Base-by-base conservation (phyloP, 2,329 filamentous ascomycete genomes). In the Coniosporium tulheliwenetii region DNA sequence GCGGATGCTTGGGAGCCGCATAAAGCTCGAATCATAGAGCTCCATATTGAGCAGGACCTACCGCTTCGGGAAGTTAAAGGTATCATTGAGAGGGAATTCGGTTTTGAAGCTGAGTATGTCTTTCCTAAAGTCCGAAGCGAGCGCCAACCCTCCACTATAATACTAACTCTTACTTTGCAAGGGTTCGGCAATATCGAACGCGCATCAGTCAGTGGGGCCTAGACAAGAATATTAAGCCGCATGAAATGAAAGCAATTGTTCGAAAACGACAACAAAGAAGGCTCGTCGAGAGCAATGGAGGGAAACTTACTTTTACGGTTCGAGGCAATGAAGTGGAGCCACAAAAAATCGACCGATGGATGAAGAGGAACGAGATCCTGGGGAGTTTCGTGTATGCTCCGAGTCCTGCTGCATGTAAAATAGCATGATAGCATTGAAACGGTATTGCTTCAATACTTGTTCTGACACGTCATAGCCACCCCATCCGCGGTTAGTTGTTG, bases 291-390 rank as follows among this genome's bases (percentile, higher is more conserved):
- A 15, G 15, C 10, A 15, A 44, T 14, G 46, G 48, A 19, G 30
- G 36, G 5, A 10, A 41, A n/a, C 42, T 48, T 4, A 32, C 5
- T 5, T 50, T 52, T 36, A 16, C 37, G 26, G 47, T 51, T 2
- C 13, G 51, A 36, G 45, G 39, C 15, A 38, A 30, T 13, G 5
- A 13, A 33, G 49, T 53, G 26, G 43, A 48, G 14, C 41, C 29
- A n/a, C 40, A 46, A 32, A 51, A 50, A 40, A 50, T 52, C 19
- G 43, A 47, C 2, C 43, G 49, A n/a, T 52, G 47, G 51, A 53
- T 50, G 48, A 50, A 45, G 15, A 31, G 41, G 5, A 37, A 52
- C 12, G 36, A 37, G 3, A 44, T 53, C 10, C 5, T 31, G n/a
- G 41, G 46, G 2, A 49, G 43, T 37, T 26, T 32, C 29, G 35